Conservation (phyloP, 2,329 filamentous ascomycete genomes). For the Pestalotiopsis sp. region DNA sequence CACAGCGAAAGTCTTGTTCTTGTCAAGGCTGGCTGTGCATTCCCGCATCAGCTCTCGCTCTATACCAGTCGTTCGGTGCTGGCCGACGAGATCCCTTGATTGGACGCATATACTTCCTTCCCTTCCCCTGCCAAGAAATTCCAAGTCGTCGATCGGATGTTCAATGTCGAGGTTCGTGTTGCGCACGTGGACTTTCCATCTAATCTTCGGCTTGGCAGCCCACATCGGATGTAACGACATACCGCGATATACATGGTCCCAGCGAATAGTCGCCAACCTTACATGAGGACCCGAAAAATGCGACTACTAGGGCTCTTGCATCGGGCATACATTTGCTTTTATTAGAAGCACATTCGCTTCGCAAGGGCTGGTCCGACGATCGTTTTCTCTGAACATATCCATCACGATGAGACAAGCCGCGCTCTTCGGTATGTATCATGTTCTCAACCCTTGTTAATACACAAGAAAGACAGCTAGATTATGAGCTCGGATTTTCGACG, state of each 20-base stretch:
- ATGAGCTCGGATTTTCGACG: background rate
- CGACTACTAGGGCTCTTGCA: background rate
- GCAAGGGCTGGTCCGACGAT: background rate
- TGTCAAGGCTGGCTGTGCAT: background rate
- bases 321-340: background rate
- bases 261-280: background rate
- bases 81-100: background rate
- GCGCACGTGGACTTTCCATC: background rate
- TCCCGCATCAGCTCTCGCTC: background rate
- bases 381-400: background rate
- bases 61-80: background rate
- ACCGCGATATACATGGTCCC: background rate
- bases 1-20: too few relatives aligned
- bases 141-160: background rate
- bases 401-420: constrained; percentile 3
- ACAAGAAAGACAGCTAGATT: background rate
- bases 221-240: background rate
- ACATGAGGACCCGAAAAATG: background rate
- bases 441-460: background rate
- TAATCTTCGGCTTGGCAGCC: background rate
- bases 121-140: background rate
- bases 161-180: background rate
- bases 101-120: background rate
- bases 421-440: constrained; percentile 1
- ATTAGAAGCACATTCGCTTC: background rate